Evolutionary conservation across 139 green algal species (phyloP).

Genomic region (Spirogloea muscicola): DNA sequence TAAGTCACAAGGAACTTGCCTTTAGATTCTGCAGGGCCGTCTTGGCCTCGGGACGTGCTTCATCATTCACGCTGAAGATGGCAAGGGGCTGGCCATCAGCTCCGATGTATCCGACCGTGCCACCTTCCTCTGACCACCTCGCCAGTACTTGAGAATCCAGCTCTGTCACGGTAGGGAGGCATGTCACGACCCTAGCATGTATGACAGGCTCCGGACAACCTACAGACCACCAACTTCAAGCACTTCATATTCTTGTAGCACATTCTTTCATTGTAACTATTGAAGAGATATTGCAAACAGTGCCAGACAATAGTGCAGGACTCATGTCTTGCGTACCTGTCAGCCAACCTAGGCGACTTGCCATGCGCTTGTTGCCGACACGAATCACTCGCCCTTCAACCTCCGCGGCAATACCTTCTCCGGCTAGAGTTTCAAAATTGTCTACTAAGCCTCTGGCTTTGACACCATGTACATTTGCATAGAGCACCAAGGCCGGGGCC

Average conservation of each 20-base stretch:
- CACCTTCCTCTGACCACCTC: conserved; percentile 21
- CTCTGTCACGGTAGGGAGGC: too few relatives aligned
- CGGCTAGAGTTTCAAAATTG: conserved; percentile 42
- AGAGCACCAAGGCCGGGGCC: conserved; percentile 52
- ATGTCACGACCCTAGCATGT: too few relatives aligned
- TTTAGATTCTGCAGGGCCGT: too few relatives aligned
- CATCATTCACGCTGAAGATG: conserved; percentile 15
- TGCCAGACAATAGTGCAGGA: too few relatives aligned
- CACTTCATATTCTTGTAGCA: too few relatives aligned
- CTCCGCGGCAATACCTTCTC: conserved; percentile 33
- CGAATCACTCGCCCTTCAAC: conserved; percentile 40
- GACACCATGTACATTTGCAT: conserved; percentile 21
- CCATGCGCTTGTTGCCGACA: conserved; percentile 44
- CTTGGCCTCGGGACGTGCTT: conserved; percentile 9
- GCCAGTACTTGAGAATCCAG: too few relatives aligned
- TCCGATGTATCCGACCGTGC: conserved; percentile 47
- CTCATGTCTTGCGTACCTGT: conserved; percentile 19
- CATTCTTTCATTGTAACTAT: too few relatives aligned
- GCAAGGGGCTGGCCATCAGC: conserved; percentile 40
- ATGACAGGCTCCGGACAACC: too few relatives aligned
- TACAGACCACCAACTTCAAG: too few relatives aligned
- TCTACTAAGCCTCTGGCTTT: conserved; percentile 11
- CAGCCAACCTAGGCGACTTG: conserved; percentile 13
- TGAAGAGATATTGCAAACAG: too few relatives aligned
- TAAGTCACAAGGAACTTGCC: too few relatives aligned